Base-by-base conservation (phyloP, 495 filamentous ascomycete species). In the Penicillium subrubescens region DNA sequence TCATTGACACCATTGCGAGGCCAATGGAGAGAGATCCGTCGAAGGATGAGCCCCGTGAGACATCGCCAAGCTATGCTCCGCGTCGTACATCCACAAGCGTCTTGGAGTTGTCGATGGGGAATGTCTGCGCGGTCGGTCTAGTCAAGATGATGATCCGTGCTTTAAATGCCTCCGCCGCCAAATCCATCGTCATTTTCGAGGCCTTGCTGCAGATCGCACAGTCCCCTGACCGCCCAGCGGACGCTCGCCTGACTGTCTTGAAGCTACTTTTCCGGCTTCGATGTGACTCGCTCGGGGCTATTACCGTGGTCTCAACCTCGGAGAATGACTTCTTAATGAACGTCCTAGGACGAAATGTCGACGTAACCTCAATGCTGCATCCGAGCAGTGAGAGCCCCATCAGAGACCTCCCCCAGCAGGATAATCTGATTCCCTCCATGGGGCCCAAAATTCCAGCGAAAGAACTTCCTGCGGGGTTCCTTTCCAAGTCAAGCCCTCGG, bases 251-350 rank as follows among this genome's bases (percentile, higher is more conserved):
- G 27, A 89, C 88, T 11, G 89, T 90, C 5, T 86, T 97, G 79
- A 96, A 92, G 68, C 77, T 97, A 50, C 80, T 98, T 8, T 93
- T 95, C 70, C 87, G 94, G 23, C 78, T 98, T 21, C 85, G 94
- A 55, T 91, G 92, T 31, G 91, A 97, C 71, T 90, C 87, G 34
- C 85, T 88, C 17, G 83, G 92, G 52, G 84, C 86, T 37, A 83
- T 97, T 5, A 89, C 88, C 46, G 76, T 97, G 31, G 83, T 86
- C 2, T 74, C 84, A 8, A 81, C 82, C 8, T 83, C 86, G 0
- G 92, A 96, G 66, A 87, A 85, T 46, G 87, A 90, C 66, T 84
- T 83, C 52, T 76, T 97, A 12, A 90, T 94, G 43, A 85, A 85
- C 31, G 83, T 88, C 8, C 75, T 97, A 8, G 89, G 86, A 66